Evolutionary conservation across 192 early-diverging fungal genomes (phyloP), one percentile per base, ranked within the genome.

Genomic region (Phycomyces nitens): DNA sequence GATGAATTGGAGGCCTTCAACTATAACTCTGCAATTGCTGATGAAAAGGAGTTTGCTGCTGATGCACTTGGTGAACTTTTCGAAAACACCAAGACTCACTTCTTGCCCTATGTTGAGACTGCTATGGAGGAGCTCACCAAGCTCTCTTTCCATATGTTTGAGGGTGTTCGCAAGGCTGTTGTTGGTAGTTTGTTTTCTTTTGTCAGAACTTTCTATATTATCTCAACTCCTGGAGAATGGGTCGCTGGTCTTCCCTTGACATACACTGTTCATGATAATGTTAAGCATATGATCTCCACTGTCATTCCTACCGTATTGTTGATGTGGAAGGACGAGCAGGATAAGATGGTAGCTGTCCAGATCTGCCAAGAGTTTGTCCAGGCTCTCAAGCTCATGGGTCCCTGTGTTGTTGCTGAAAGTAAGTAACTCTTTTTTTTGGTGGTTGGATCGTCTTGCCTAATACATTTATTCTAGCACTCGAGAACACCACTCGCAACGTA

Each of bases 31-130:
- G 93, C 88, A 20, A 80, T 96, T 71, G 90, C 93, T 4, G 91
- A 94, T 44, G 94, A 96, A 69, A 96, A 96, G 78, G 94, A 96
- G 71, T 85, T 91, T 53, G 93, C 94, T 24, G 90, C 88, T 29
- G 93, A 95, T 62, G 89, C 89, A 9, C 80, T 93, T 55, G 93
- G 90, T 50, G 91, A 96, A 74, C 69, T 96, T 21, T 96, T 96
- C 76, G 81, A 82, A 58, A 83, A 88, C 57, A 90, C 93, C 11
- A 63, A 77, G 11, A 59, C 79, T 1, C 80, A 86, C 26, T 96
- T 93, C 71, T 73, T 96, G 74, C 92, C 94, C 3, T 94, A 93
- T 67, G 86, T 94, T 34, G 89, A 93, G 56, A 76, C 81, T 38
- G 77, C 81, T 26, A 73, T 93, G 29, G 74, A 85, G 26, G 86